Percentiles rank a stretch among this genome's conserved stretches.
These are phyloP conservation scores for Kwoniella heveanensis DNA, from an alignment of 768 basidiomycete species.

Conservation along the genomic window DNA sequence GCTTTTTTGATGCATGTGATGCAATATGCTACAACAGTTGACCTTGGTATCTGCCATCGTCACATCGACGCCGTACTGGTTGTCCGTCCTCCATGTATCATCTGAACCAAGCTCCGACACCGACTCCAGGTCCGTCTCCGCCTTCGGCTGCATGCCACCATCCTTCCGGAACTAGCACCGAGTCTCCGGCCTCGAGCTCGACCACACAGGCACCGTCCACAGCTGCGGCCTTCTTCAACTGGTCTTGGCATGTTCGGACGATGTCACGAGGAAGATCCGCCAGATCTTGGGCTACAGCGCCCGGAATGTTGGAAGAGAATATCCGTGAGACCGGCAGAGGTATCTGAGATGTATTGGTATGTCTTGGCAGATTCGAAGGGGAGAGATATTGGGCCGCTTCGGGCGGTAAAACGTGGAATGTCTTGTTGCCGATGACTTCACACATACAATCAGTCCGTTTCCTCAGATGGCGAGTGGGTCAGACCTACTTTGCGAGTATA, in stretches of 20 bases:
- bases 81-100: conserved; percentile 8
- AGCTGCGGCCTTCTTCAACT: conserved; percentile 29
- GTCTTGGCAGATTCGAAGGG: conserved; percentile 27
- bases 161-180: conserved; percentile 51
- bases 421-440: conserved; percentile 46
- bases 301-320: neutral
- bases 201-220: conserved; percentile 36
- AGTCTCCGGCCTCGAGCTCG: conserved; percentile 37
- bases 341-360: conserved; percentile 50
- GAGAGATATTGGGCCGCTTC: conserved; percentile 33
- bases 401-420: conserved; percentile 47
- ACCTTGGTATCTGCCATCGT: neutral
- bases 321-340: conserved; percentile 37
- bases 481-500: conserved; percentile 46
- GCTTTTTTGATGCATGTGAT: neutral
- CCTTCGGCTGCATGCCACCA: conserved; percentile 54
- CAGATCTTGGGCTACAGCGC: conserved; percentile 1
- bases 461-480: neutral
- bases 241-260: conserved; percentile 20
- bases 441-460: neutral
- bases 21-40: neutral
- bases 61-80: no score
- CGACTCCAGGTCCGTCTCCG: conserved; percentile 37
- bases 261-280: conserved; percentile 21
- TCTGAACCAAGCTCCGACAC: conserved; percentile 49